A percentile compares a stretch with the other conserved stretches of the same genome.
Conservation (phyloP, 495 filamentous ascomycete genomes). For the Amphirosellinia nigrospora region DNA sequence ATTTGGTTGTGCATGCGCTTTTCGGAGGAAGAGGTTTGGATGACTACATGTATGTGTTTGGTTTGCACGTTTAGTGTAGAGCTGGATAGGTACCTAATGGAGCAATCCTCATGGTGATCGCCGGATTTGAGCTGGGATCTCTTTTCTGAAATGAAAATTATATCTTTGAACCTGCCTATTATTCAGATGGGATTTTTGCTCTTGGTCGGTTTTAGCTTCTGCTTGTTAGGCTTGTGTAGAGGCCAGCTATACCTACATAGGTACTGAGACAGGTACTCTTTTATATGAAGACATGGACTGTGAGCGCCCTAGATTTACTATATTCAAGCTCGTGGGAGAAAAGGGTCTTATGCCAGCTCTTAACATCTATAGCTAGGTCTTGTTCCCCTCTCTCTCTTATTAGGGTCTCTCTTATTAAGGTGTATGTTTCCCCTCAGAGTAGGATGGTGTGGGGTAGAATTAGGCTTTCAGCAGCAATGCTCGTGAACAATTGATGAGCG, state of each 20-base stretch:
- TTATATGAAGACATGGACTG: background rate
- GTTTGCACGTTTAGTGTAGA: background rate
- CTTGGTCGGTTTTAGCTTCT: background rate
- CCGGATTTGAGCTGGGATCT: background rate
- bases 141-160: background rate
- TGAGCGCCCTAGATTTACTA: background rate
- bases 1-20: background rate
- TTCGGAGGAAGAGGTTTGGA: background rate
- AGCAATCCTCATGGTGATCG: conserved; percentile 8
- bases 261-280: too few relatives aligned
- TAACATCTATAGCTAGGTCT: too few relatives aligned
- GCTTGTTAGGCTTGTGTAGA: too few relatives aligned
- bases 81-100: conserved; percentile 11
- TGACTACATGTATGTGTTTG: background rate
- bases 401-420: too few relatives aligned
- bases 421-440: background rate
- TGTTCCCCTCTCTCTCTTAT: too few relatives aligned
- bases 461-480: background rate
- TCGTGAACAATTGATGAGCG: background rate
- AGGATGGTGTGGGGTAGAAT: background rate
- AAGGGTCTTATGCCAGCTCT: too few relatives aligned
- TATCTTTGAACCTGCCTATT: background rate
- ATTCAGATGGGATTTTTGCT: background rate
- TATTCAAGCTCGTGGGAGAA: too few relatives aligned
- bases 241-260: too few relatives aligned